Base-by-base conservation (phyloP, 768 basidiomycete species). In the Phallus indusiatus region DNA sequence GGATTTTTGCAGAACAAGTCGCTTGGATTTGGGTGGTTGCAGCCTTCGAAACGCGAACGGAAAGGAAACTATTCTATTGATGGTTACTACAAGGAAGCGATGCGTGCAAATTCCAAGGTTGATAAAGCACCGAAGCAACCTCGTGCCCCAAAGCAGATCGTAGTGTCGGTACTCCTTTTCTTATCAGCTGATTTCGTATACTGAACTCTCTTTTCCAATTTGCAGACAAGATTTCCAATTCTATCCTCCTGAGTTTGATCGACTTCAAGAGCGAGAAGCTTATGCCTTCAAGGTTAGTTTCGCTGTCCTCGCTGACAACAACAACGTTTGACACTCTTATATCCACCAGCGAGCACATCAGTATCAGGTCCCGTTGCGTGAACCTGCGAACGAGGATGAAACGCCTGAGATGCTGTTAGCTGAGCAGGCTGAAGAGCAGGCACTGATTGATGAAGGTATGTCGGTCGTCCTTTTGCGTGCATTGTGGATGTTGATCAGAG, bases 41-140 rank as follows among this genome's bases (percentile, higher is more conserved):
- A 94, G 24, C 78, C 95, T 18, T 91, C 90, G 42, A 98, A 97
- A 75, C 84, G 95, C 3, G 93, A 94, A 70, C 83, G 95, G 61
- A 94, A 95, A 72, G 81, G 84, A 34, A 95, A 94, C 67, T 97
- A 96, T 71, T 94, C 91, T 0, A 89, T 97, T 36, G 94, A 97
- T 67, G 85, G 81, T 53, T 99, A 99, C 71, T 96, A 94, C 81
- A 90, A 94, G 71, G 92, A 94, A 68, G 86, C 88, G 0, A 76
- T 97, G 66, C 85, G 90, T 14, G 83, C 82, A 8, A 88, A 88
- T 0, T 48, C 61, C 9, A 64, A 66, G 55, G 82, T 87, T 0
- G 83, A 84, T 18, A 92, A 93, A 71, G 73, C 75, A 28, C 87
- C 90, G 61, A 95, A 94, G 69, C 84, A 81, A 11, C 86, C 91